A percentile compares a stretch with the other conserved stretches of the same genome.
These are phyloP conservation scores for Westerdykella sp. DNA, from an alignment of 2,329 filamentous ascomycete species.

Conservation along the genomic window DNA sequence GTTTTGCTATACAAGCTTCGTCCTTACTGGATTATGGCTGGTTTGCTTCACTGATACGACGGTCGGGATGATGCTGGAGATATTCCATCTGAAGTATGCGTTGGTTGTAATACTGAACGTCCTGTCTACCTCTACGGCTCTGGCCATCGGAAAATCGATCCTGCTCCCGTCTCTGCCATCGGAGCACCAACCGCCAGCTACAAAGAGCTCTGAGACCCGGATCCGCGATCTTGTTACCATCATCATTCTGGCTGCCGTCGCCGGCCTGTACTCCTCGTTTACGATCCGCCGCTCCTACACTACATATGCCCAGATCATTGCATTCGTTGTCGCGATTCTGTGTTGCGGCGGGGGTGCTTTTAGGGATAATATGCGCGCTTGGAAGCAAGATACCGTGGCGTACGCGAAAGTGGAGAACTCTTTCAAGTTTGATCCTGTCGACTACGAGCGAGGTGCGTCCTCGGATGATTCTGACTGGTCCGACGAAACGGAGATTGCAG, in stretches of 20 bases:
- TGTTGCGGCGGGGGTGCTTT: constrained; percentile 3
- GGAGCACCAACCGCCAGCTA: neutral
- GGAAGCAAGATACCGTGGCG: neutral
- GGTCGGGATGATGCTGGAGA: neutral
- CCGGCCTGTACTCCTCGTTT: constrained; percentile 5
- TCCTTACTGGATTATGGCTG: neutral
- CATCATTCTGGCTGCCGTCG: constrained; percentile 4
- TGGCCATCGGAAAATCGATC: constrained; percentile 8
- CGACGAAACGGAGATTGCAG: too few species aligned
- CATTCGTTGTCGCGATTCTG: constrained; percentile 4
- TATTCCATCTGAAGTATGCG: constrained; percentile 5
- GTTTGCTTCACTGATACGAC: too few species aligned
- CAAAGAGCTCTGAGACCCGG: neutral
- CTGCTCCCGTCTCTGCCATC: constrained; percentile 6
- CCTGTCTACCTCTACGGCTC: constrained; percentile 3
- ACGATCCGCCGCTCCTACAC: constrained; percentile 8
- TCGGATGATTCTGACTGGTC: neutral
- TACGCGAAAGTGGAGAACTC: neutral
- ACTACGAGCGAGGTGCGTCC: neutral
- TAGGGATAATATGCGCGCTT: too few species aligned
- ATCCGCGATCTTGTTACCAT: neutral
- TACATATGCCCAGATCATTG: constrained; percentile 4
- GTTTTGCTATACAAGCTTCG: constrained; percentile 2
- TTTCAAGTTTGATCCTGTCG: neutral
- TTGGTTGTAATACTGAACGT: constrained; percentile 9